A percentile compares a stretch with the other conserved stretches of the same genome.
Conservation (phyloP, 768 basidiomycete genomes). For the Tricholoma sp. region DNA sequence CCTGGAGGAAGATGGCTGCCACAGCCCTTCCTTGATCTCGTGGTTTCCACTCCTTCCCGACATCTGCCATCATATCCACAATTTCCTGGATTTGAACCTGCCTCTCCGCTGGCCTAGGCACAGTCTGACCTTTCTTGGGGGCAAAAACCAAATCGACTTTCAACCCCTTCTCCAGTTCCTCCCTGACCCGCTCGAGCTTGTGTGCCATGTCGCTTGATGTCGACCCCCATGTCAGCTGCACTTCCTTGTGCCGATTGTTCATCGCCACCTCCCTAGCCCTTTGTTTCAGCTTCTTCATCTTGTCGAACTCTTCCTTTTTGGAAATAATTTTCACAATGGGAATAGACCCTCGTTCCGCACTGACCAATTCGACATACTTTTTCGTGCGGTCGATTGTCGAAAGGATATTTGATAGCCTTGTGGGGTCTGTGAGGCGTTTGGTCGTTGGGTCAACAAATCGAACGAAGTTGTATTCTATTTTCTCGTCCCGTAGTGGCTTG, state of each 20-base stretch:
- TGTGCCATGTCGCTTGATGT: slow-evolving; percentile 54
- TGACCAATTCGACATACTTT: slow-evolving; percentile 52
- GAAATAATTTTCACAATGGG: slow-evolving; percentile 60
- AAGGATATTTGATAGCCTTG: slow-evolving; percentile 40
- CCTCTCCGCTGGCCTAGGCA: slow-evolving; percentile 35
- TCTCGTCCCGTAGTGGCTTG: slow-evolving; percentile 18
- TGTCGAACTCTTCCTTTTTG: slow-evolving; percentile 36
- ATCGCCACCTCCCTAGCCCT: slow-evolving; percentile 28
- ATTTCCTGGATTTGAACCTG: slow-evolving; percentile 39
- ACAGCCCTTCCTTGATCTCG: slow-evolving; percentile 32
- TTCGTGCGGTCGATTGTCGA: slow-evolving; percentile 33
- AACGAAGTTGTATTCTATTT: slow-evolving; percentile 42
- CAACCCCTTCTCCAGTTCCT: slow-evolving; percentile 55
- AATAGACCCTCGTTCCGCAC: slow-evolving; percentile 27
- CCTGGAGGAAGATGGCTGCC: slow-evolving; percentile 42
- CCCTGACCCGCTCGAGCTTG: slow-evolving; percentile 55
- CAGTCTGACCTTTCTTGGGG: slow-evolving; percentile 40
- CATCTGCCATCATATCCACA: slow-evolving; percentile 37
- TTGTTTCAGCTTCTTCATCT: slow-evolving; percentile 30
- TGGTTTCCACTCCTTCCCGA: slow-evolving; percentile 49
- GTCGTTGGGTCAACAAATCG: slow-evolving; percentile 45
- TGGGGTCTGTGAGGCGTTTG: slow-evolving; percentile 29
- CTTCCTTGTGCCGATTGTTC: slow-evolving; percentile 48
- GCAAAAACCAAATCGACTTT: slow-evolving; percentile 53
- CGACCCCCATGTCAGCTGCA: slow-evolving; percentile 69